Conservation (phyloP, 2,329 filamentous ascomycete genomes). For the Drechslerella dactyloides region DNA sequence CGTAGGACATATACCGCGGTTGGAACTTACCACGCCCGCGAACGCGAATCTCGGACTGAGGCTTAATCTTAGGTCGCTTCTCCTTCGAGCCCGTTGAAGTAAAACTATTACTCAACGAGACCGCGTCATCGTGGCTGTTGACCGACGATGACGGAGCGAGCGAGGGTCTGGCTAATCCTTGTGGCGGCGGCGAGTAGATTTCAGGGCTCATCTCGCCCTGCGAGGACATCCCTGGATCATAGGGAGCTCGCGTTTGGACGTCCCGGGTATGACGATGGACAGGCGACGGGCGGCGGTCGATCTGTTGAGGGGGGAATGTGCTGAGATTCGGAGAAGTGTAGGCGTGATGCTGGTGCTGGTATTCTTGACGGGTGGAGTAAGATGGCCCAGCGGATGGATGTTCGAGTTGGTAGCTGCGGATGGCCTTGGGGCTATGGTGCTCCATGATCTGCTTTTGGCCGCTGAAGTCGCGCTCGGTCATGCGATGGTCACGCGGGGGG, state of each 20-base stretch:
- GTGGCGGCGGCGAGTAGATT: constrained; percentile 41
- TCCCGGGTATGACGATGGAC: constrained; percentile 40
- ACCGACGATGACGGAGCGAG: constrained; percentile 42
- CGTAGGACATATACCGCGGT: background rate
- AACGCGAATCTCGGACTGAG: constrained; percentile 62
- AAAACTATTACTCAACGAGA: constrained; percentile 59
- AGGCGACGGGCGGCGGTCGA: constrained; percentile 43
- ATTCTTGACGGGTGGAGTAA: constrained; percentile 7
- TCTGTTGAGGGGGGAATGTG: constrained; percentile 40
- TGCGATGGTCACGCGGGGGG: constrained; percentile 38
- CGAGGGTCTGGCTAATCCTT: constrained; percentile 29
- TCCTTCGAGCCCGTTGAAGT: constrained; percentile 58
- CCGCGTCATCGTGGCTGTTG: constrained; percentile 38
- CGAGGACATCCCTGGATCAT: constrained; percentile 18
- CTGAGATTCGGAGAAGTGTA: constrained; percentile 31
- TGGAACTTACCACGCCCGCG: constrained; percentile 64
- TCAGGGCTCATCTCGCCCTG: constrained; percentile 39
- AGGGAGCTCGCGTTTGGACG: constrained; percentile 35
- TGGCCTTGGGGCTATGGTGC: constrained; percentile 42
- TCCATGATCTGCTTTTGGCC: constrained; percentile 53
- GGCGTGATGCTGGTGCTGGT: constrained; percentile 7
- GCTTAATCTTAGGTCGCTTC: constrained; percentile 61
- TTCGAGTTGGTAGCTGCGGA: constrained; percentile 37
- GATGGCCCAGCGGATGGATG: constrained; percentile 22
- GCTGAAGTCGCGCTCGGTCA: constrained; percentile 45